phyloP scores from a whole-genome alignment of 345 rosid genomes.

The Gossypium ekmanianum region DNA sequence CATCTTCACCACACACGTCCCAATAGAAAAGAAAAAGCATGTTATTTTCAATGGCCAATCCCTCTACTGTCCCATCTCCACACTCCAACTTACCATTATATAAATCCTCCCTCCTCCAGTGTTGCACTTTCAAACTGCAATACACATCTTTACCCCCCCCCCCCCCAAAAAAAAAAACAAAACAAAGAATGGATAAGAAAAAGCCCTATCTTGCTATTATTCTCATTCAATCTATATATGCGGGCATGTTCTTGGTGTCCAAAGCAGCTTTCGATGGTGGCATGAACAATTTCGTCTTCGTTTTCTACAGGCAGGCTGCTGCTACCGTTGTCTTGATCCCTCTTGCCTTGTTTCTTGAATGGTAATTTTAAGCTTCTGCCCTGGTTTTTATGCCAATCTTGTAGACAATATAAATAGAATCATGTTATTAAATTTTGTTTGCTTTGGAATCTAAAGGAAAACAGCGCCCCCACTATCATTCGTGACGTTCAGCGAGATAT shows the following conservation, averaged over 20 bases:
- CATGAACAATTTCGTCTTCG: conserved; percentile 79
- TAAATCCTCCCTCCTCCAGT: conserved; percentile 8
- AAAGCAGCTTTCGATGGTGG: conserved; percentile 85
- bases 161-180: too few relatives aligned
- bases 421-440: not conserved
- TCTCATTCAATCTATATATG: conserved; percentile 64
- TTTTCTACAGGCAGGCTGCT: conserved; percentile 76
- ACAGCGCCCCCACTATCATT: conserved; percentile 62
- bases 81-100: not conserved
- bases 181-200: conserved; percentile 35
- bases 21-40: conserved; percentile 7
- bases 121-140: not conserved
- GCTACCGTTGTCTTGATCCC: conserved; percentile 77
- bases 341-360: conserved; percentile 57
- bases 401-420: too few relatives aligned
- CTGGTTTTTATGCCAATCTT: too few relatives aligned
- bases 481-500: conserved; percentile 68
- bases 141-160: not conserved
- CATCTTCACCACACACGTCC: conserved; percentile 28
- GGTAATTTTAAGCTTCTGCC: conserved; percentile 36
- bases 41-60: not conserved
- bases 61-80: not conserved
- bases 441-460: conserved; percentile 42
- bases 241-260: conserved; percentile 88
- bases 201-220: conserved; percentile 54